Evolutionary conservation across 495 filamentous ascomycete species (phyloP).

Genomic region (Penicillium soppii): DNA sequence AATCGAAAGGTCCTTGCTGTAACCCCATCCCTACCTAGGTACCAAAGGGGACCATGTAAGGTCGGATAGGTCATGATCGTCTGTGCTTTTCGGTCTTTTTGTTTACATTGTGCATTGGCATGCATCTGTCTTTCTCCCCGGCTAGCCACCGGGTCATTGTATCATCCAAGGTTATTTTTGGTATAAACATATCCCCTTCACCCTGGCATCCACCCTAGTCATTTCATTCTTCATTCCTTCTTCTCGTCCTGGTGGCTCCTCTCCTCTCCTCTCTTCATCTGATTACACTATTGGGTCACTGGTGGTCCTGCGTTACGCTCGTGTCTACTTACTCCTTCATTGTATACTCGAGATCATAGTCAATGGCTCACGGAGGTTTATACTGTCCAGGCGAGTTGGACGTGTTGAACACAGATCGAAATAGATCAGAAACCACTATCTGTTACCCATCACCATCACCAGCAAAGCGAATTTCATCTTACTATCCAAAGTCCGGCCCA

Average conservation of each 20-base stretch:
- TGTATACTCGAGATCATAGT: conserved; percentile 29
- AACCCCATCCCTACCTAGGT: conserved; percentile 41
- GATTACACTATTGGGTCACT: conserved; percentile 2
- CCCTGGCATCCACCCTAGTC: conserved; percentile 15
- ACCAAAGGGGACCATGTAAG: conserved; percentile 46
- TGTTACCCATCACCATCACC: conserved; percentile 34
- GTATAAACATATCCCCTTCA: conserved; percentile 46
- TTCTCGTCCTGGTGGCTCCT: conserved; percentile 10
- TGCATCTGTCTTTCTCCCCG: conserved; percentile 33
- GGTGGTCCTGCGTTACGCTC: conserved; percentile 2
- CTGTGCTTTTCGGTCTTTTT: conserved; percentile 41
- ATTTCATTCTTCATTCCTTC: conserved; percentile 17
- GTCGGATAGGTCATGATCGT: conserved; percentile 43
- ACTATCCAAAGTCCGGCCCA: conserved; percentile 29
- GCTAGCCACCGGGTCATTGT: conserved; percentile 19
- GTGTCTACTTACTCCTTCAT: conserved; percentile 3
- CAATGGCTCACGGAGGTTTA: conserved; percentile 44
- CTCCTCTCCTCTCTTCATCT: conserved; percentile 9
- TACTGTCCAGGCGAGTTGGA: conserved; percentile 36
- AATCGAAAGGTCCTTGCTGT: conserved; percentile 42
- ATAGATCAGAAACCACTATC: conserved; percentile 37
- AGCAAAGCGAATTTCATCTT: conserved; percentile 35
- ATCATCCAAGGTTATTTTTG: conserved; percentile 25
- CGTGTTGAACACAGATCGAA: conserved; percentile 32
- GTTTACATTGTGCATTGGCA: conserved; percentile 48